A percentile compares a stretch with the other conserved stretches of the same genome.
Conservation (phyloP, 768 basidiomycete genomes). For the Boletus eberwhitei region DNA sequence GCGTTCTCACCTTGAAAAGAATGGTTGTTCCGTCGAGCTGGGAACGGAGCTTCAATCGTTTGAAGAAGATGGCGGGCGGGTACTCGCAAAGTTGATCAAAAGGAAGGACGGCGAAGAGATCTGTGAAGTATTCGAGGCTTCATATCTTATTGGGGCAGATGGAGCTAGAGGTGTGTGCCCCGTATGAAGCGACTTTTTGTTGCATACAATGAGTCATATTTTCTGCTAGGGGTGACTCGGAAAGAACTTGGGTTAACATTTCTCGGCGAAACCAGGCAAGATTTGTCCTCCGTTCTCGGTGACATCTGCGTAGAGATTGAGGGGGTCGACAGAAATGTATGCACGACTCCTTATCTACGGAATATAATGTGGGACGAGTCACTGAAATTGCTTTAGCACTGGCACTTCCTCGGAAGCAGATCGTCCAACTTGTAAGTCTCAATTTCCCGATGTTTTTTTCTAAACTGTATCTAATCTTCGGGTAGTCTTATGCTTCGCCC, state of each 20-base stretch:
- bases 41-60: slow-evolving; percentile 46
- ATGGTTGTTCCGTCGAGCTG: slow-evolving; percentile 37
- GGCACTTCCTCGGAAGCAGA: slow-evolving; percentile 21
- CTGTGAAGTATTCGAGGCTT: slow-evolving; percentile 27
- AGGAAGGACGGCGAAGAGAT: slow-evolving; percentile 20
- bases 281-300: slow-evolving; percentile 28
- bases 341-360: neutral
- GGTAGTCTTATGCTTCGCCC: slow-evolving; percentile 8
- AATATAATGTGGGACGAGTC: neutral
- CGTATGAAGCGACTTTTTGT: neutral
- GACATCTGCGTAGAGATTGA: slow-evolving; percentile 35
- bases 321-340: slow-evolving; percentile 28
- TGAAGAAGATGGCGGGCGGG: slow-evolving; percentile 34
- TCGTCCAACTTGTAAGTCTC: slow-evolving; percentile 1
- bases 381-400: slow-evolving; percentile 9
- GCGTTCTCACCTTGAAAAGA: slow-evolving; percentile 17
- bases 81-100: slow-evolving; percentile 36
- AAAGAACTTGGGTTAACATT: slow-evolving; percentile 41
- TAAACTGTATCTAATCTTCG: neutral
- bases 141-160: slow-evolving; percentile 41
- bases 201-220: neutral
- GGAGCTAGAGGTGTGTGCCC: slow-evolving; percentile 32
- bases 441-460: too few relatives aligned
- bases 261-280: slow-evolving; percentile 36
- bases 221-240: slow-evolving; percentile 31